These are phyloP conservation scores for Microbotryum intermedium DNA, from an alignment of 1,284 basidiomycete genomes.

Conservation along the genomic window DNA sequence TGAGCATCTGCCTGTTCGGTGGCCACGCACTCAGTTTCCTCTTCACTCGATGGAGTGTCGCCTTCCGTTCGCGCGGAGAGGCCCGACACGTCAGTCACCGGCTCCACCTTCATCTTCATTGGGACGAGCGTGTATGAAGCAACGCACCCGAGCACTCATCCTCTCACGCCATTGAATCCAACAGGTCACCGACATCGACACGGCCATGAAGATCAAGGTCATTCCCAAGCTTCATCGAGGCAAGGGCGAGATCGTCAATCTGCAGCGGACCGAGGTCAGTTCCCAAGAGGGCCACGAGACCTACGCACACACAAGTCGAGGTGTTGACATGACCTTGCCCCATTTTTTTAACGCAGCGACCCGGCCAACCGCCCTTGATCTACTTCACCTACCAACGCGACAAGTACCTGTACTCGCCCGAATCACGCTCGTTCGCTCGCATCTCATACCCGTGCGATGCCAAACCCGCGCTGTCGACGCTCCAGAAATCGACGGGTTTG, in stretches of 20 bases:
- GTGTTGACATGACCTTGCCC: not conserved
- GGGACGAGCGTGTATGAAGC: not conserved
- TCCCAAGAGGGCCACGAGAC: not conserved
- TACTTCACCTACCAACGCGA: constrained; percentile 95
- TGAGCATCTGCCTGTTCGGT: constrained; percentile 71
- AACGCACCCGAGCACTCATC: not conserved
- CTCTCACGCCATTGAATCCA: not conserved
- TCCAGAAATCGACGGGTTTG: constrained; percentile 52
- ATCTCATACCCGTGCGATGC: constrained; percentile 83
- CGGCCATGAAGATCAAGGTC: constrained; percentile 74
- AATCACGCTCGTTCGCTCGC: constrained; percentile 62
- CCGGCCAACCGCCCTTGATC: constrained; percentile 52
- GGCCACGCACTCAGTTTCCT: constrained; percentile 90
- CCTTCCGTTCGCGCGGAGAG: constrained; percentile 19
- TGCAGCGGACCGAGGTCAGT: constrained; percentile 55
- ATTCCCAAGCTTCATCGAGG: constrained; percentile 80
- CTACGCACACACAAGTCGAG: not conserved
- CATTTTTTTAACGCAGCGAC: constrained; percentile 30
- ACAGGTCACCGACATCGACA: constrained; percentile 57
- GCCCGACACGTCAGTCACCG: constrained; percentile 6
- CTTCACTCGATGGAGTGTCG: constrained; percentile 80
- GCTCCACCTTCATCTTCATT: not conserved
- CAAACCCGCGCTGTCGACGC: constrained; percentile 61
- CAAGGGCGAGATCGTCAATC: constrained; percentile 76
- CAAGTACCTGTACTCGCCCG: constrained; percentile 68